Base-by-base conservation (phyloP, 176 grass and related monocot species). In the Juncus inflexus region DNA sequence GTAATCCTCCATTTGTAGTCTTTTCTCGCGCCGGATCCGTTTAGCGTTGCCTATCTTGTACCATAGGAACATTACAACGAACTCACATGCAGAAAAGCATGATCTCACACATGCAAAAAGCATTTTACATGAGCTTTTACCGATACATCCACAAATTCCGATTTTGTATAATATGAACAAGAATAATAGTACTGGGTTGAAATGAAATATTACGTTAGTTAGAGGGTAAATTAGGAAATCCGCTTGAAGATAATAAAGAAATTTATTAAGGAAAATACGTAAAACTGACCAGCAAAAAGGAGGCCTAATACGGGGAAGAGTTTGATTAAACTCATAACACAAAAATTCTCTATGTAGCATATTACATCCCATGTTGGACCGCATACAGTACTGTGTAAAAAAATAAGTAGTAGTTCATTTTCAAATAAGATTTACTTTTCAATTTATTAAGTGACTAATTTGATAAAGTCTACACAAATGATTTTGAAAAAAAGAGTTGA, bases 261-360 rank as follows among this genome's bases (percentile, higher is more conserved):
- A 40, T 35, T 2, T 28, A 45, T 58, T 4, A 58, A 51, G 38
- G 12, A 3, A 4, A 67, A n/a, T 52, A 70, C 15, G 61, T 60
- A 15, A 16, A 42, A 54, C 14, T 74, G 54, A 89, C 86, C 82
- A 3, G 83, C 13, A 35, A 86, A 86, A 61, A 86, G 38, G 57
- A 90, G 76, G 64, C 72, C 77, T 14, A 86, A 58, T 40, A 80
- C 65, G 1, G 47, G 79, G 9, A 76, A 60, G 36, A 79, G 52
- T 63, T 80, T 90, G 41, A 82, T 39, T 55, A 90, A 83, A 78
- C 72, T 82, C 12, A 55, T 71, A 9, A 90, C 14, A 3, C 83
- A 90, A 52, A 90, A 83, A 49, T 86, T 83, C 4, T 90, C 87
- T 5, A 90, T 37, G 63, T 90, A 90, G 64, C 86, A 90, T 8